Base-by-base conservation (phyloP, 495 filamentous ascomycete species). In the Gamarada debralockiae region DNA sequence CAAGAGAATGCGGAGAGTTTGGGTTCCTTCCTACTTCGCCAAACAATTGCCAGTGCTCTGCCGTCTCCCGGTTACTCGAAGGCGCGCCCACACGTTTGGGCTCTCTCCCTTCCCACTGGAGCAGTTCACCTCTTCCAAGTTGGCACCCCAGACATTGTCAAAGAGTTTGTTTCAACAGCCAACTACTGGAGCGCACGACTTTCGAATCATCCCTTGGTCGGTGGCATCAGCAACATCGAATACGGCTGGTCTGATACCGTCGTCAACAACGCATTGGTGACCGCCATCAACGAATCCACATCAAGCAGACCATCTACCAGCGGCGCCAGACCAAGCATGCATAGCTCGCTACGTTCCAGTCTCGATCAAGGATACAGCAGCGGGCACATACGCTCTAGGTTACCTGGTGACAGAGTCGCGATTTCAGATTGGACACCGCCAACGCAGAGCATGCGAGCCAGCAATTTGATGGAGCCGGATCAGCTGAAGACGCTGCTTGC, bases 101-200 rank as follows among this genome's bases (percentile, higher is more conserved):
- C 92, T 2, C 71, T 99, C n/a, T 90, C 86, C 48, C 72, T 97
- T 36, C 92, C 95, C 3, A 92, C 84, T 9, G 93, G 93, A 18
- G 93, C 92, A 2, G 90, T 97, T 13, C 95, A 99, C 67, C 78
- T 97, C 22, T 99, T 99, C 77, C 91, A 97, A 65, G 95, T 90
- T 54, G 93, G 95, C 38, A 99, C 93, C 0, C 82, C 88, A 2
- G 95, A 97, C 63, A 97, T 99, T 59, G 86, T 92, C 40, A 84
- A 84, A 45, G 93, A 99, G 61, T 99, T 96, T 54, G 90, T 97
- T 45, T 83, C 81, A 29, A 95, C 89, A 0, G 92, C 90, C 59
- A 99, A 99, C 70, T 99, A 99, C 70, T 99, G 93, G 93, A 89
- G 89, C 61, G 91, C 93, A 2, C 80, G 93, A 38, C 74, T 97